Evolutionary conservation across 108 stramenopile species (phyloP).

Genomic region (Cyclotella atomus): DNA sequence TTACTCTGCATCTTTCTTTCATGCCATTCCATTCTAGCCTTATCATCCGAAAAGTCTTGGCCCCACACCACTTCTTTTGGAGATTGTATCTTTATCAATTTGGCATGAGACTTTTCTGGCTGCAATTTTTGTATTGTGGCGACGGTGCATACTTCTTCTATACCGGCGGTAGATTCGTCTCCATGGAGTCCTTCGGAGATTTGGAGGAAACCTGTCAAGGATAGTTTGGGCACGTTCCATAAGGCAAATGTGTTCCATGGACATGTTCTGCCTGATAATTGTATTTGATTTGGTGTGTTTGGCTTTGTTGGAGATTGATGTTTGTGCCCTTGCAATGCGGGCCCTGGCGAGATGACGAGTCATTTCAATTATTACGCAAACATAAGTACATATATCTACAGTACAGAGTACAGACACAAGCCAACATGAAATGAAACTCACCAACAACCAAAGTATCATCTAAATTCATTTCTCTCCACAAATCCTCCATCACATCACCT

Average conservation of each 20-base stretch:
- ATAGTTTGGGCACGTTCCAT: slow-evolving; percentile 85
- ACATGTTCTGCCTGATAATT: slow-evolving; percentile 70
- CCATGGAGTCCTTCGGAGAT: slow-evolving; percentile 77
- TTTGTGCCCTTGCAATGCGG: slow-evolving; percentile 84
- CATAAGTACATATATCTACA: background rate
- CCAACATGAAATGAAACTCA: slow-evolving; percentile 5
- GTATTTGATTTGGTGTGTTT: slow-evolving; percentile 17
- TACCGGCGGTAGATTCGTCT: slow-evolving; percentile 50
- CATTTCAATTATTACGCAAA: background rate
- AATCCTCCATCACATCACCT: slow-evolving; percentile 31
- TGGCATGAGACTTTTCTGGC: slow-evolving; percentile 51
- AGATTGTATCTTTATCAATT: slow-evolving; percentile 55
- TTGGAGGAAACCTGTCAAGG: slow-evolving; percentile 81
- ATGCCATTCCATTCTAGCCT: slow-evolving; percentile 84
- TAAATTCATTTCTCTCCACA: slow-evolving; percentile 61
- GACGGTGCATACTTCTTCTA: slow-evolving; percentile 90
- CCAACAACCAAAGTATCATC: slow-evolving; percentile 80
- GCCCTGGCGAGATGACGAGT: slow-evolving; percentile 47
- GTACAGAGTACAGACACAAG: too few relatives aligned
- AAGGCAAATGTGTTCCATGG: slow-evolving; percentile 96
- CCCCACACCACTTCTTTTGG: slow-evolving; percentile 61
- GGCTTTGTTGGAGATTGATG: slow-evolving; percentile 31
- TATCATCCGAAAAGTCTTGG: slow-evolving; percentile 68
- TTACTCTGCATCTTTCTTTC: slow-evolving; percentile 93
- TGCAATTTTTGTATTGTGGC: slow-evolving; percentile 75